Base-by-base conservation (phyloP, 352 stramenopile genomes). In the Blastocystis sp. region DNA sequence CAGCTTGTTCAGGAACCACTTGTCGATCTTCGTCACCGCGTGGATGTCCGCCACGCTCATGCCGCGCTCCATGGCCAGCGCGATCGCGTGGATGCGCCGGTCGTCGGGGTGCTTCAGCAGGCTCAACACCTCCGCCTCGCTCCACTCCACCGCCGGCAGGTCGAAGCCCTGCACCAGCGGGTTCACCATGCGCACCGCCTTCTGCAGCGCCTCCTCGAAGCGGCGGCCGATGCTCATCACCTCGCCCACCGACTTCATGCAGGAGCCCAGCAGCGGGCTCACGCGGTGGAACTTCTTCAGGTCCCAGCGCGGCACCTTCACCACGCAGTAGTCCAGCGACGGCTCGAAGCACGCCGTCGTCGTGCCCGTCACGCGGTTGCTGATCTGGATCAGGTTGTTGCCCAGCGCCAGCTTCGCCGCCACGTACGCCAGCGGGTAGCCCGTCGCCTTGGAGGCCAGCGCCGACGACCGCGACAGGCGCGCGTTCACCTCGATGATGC, bases 11-110 rank as follows among this genome's bases (percentile, higher is more conserved):
- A 99, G 92, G 92, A 98, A 99, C 96, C 96, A 99, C 70, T 93
- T 96, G 91, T 99, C 97, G 90, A 99, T 99, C 91, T 98, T 98
- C 10, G 96, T 99, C 86, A 98, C 93, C 41, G 97, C 92, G 90
- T 98, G 95, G 48, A 99, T 94, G 80, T 97, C 93, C 28, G 98
- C 94, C 23, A 99, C 94, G 19, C 92, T 94, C 89, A 96, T 93
- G 38, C 94, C 95, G 88, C 97, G 95, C 19, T 98, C 91, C 23
- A 94, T 91, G 53, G 91, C 88, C 45, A 92, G 90, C 10, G 94
- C 92, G 88, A 95, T 92, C 17, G 76, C 88, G 38, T 89, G 60
- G 89, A 89, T 74, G 38, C 89, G 88, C 45, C 91, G 92, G 89
- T 96, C 93, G 17, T 93, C 96, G 53, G 94, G 93, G 28, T 91